phyloP scores from a whole-genome alignment of 495 filamentous ascomycete genomes.

The Penicillium samsonianum region DNA sequence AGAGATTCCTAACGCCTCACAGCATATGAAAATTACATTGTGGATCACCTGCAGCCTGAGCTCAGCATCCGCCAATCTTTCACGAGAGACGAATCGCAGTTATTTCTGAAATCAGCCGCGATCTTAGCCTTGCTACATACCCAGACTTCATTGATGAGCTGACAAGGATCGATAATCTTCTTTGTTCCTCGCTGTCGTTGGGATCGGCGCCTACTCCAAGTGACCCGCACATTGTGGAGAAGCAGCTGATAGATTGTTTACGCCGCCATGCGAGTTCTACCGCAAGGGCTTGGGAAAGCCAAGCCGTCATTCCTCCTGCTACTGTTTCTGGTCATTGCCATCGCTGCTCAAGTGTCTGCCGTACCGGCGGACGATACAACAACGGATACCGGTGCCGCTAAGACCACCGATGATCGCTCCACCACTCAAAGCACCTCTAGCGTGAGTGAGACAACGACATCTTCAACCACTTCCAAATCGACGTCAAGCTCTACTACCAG shows the following conservation, averaged over 20 bases:
- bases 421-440: conserved; percentile 29
- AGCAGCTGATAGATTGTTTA: conserved; percentile 25
- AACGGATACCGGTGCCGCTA: conserved; percentile 23
- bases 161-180: neutral
- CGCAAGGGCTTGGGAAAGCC: conserved; percentile 28
- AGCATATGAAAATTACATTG: conserved; percentile 6
- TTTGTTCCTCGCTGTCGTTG: conserved; percentile 12
- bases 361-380: conserved; percentile 21
- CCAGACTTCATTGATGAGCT: neutral
- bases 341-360: conserved; percentile 29
- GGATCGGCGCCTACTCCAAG: conserved; percentile 23
- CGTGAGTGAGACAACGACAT: conserved; percentile 20
- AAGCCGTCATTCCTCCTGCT: conserved; percentile 27
- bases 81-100: conserved; percentile 1
- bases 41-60: conserved; percentile 1
- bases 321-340: conserved; percentile 26
- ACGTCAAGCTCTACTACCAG: conserved; percentile 19
- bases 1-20: conserved; percentile 2
- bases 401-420: conserved; percentile 34
- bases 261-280: conserved; percentile 26
- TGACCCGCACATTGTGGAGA: conserved; percentile 34
- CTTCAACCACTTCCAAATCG: conserved; percentile 21
- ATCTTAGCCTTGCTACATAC: neutral
- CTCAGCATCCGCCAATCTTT: conserved; percentile 1
- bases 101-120: conserved; percentile 2